phyloP scores from a whole-genome alignment of 768 basidiomycete species.

The Mrakia blollopis region DNA sequence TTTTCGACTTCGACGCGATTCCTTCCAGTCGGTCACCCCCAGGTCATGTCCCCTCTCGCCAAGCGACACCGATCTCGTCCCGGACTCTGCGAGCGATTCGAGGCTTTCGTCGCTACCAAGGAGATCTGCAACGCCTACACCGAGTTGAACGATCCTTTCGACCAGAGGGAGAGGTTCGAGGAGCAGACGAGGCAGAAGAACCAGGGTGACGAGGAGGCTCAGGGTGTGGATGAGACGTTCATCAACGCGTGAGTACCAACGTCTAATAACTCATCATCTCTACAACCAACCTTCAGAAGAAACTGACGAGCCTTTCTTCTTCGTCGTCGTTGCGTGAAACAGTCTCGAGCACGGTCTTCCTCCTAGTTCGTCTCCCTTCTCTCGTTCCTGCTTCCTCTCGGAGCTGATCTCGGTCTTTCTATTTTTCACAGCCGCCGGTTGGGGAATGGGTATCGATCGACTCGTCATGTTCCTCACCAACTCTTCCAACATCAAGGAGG shows the following conservation, averaged over 20 bases:
- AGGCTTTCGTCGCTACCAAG: conserved; percentile 96
- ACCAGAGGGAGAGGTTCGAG: conserved; percentile 87
- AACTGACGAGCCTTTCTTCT: background rate
- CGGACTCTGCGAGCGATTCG: conserved; percentile 96
- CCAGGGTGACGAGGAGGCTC: conserved; percentile 94
- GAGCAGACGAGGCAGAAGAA: conserved; percentile 91
- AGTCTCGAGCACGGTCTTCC: conserved; percentile 96
- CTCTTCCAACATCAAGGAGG: conserved; percentile 96
- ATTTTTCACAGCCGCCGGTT: conserved; percentile 21
- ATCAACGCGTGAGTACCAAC: conserved; percentile 71
- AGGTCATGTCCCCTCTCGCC: conserved; percentile 98
- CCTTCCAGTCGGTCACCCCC: conserved; percentile 80
- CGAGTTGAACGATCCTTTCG: conserved; percentile 95
- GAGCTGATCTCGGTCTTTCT: background rate
- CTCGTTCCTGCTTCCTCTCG: background rate
- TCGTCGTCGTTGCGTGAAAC: conserved; percentile 6
- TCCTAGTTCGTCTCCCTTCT: conserved; percentile 74
- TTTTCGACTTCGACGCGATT: conserved; percentile 13
- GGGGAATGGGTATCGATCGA: conserved; percentile 35
- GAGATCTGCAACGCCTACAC: conserved; percentile 99
- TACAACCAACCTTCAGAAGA: too few species aligned
- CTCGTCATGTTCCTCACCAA: conserved; percentile 98
- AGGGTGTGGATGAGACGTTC: conserved; percentile 92
- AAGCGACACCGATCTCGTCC: conserved; percentile 97
- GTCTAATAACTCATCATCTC: too few species aligned